Evolutionary conservation across 257 asterid species (phyloP), one percentile per base, ranked within the genome.

Genomic region (Lavandula angustifolia): DNA sequence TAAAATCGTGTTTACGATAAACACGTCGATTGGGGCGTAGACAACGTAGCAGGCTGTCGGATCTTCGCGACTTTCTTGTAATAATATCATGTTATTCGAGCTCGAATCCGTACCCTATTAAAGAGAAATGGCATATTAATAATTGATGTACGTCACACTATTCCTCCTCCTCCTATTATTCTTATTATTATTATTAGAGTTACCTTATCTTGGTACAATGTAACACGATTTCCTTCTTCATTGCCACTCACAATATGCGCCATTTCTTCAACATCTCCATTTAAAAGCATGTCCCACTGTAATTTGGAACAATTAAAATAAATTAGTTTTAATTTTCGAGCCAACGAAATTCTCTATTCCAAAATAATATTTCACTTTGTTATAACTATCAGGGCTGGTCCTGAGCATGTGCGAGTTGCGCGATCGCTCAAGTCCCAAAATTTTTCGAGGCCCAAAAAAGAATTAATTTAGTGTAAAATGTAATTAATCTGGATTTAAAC

Each of bases 31-130:
- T 2, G 85, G 84, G n/a, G 87, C 78, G 33, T 81, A 81, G 1
- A 84, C 72, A 3, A 84, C 60, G 52, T 70, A 79, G 0, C 85
- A 77, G 7, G 77, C 84, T 0, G 87, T 79, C 3, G 81, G 73
- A 56, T 84, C 87, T 0, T 50, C 62, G 6, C 79, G 79, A 12
- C 78, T 70, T 44, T 84, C 91, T 78, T 81, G 84, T 55, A 84
- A 9, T 43, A 81, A 64, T 8, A 62, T 51, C 14, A n/a, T n/a
- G n/a, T 77, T 40, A 22, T 52, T 71, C 2, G 62, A 70, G 68
- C 68, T 69, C n/a, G 73, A 16, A 13, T 10, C 66, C 13, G 27
- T 51, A 55, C 68, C 60, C 88, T 82, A 37, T 40, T 3, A 38
- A 29, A n/a, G 1, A 13, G 3, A 22, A 8, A 38, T 6, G 6